Evolutionary conservation across 345 rosid species (phyloP), one percentile per base, ranked within the genome.

Genomic region (Melastoma malabathricum): DNA sequence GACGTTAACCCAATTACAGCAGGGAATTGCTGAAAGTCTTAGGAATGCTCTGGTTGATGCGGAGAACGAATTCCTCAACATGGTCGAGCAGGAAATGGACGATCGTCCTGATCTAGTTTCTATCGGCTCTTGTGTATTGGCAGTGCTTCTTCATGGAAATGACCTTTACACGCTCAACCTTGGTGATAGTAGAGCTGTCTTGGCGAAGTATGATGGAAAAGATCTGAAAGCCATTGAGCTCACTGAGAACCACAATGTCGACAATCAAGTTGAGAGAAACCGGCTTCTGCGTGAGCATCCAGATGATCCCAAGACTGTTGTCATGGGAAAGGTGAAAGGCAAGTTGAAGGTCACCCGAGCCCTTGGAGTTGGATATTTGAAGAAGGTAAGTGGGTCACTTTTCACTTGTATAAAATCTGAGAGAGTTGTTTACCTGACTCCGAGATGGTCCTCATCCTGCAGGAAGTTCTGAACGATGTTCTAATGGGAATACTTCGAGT

Each of bases 81-180:
- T 84, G 98, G 93, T 92, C 50, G 98, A 92, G 74, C 96, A 84
- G 73, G 96, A 92, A 73, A 92, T 84, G 96, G 95, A 86, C 50
- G 93, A 84, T 5, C 92, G 98, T 34, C 98, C 96, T 54, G 98
- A 92, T 59, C 61, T 92, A 60, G 98, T 92, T 57, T 92, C 98
- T 0, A 77, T 92, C 12, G 98, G 98, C 25, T 86, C 89, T 44
- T 92, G 98, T 60, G 94, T 87, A 59, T 51, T 92, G 68, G 81
- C 87, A 61, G 78, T 76, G 72, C 83, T 92, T 50, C 93, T 86
- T 48, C 75, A 79, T 23, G 89, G 95, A 47, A 68, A 79, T 22
- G 75, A 84, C 75, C 68, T 92, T 52, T 86, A 84, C 58, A 67
- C 84, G 2, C 75, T 92, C 53, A 84, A 81, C 67, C 69, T 92